A percentile compares a stretch with the other conserved stretches of the same genome.
Conservation (phyloP, 352 stramenopile genomes). For the Phytophthora crassamura region DNA sequence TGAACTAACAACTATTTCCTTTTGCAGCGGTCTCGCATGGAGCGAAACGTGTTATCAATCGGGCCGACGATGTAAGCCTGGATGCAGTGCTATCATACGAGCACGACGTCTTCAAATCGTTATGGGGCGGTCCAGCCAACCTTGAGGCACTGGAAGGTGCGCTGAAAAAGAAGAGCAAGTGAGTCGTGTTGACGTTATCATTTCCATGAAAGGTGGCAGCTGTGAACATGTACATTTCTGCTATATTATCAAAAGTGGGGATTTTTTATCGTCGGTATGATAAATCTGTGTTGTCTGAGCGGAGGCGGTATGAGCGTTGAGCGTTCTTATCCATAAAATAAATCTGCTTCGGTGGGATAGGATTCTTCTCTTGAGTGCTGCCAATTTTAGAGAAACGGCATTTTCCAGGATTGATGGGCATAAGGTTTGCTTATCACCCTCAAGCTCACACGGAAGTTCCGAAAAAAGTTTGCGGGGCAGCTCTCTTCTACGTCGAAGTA, state of each 20-base stretch:
- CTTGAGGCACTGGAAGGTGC: conserved; percentile 63
- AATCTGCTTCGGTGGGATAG: conserved; percentile 1
- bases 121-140: conserved; percentile 84
- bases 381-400: conserved; percentile 21
- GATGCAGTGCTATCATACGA: conserved; percentile 69
- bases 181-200: background rate
- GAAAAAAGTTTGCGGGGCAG: background rate
- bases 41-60: conserved; percentile 75
- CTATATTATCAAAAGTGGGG: too few species aligned
- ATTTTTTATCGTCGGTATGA: too few species aligned
- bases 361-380: conserved; percentile 13
- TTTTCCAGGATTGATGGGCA: conserved; percentile 9
- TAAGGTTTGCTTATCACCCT: background rate
- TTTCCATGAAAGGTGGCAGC: too few species aligned
- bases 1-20: background rate
- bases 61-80: conserved; percentile 71
- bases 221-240: too few species aligned
- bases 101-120: conserved; percentile 65
- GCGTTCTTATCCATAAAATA: conserved; percentile 16
- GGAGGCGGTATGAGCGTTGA: background rate
- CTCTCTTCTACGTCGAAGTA: too few species aligned
- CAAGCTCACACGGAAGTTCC: conserved; percentile 1
- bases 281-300: too few species aligned
- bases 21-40: conserved; percentile 73
- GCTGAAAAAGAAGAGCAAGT: conserved; percentile 46